Evolutionary conservation across 208 protist species (phyloP).

Genomic region (Trypanosoma theileri): DNA sequence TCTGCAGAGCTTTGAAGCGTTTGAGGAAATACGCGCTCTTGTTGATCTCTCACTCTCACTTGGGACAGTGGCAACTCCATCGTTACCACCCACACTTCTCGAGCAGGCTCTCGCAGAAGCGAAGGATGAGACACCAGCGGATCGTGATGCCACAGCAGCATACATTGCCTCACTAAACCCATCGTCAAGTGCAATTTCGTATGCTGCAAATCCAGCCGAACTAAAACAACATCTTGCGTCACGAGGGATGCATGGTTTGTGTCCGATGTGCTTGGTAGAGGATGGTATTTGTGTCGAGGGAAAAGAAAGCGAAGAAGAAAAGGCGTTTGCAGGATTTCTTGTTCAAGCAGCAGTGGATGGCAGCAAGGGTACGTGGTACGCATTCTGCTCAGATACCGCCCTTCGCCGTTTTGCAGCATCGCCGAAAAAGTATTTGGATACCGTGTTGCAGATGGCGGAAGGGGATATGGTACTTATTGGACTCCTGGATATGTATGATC

Average conservation of each 20-base stretch:
- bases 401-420: slow-evolving; percentile 55
- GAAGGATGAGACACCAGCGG: slow-evolving; percentile 17
- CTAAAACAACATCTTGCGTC: slow-evolving; percentile 13
- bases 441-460: neutral
- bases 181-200: slow-evolving; percentile 13
- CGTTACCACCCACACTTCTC: slow-evolving; percentile 44
- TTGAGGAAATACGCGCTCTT: slow-evolving; percentile 48
- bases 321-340: slow-evolving; percentile 35
- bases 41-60: slow-evolving; percentile 51
- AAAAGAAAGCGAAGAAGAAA: slow-evolving; percentile 22
- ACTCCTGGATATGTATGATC: slow-evolving; percentile 53
- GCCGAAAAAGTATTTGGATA: slow-evolving; percentile 46
- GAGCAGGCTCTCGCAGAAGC: slow-evolving; percentile 35
- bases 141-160: slow-evolving; percentile 23
- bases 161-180: slow-evolving; percentile 24
- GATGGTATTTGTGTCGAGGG: slow-evolving; percentile 29
- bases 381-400: slow-evolving; percentile 45
- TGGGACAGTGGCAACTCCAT: slow-evolving; percentile 37
- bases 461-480: slow-evolving; percentile 21
- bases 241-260: slow-evolving; percentile 32
- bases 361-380: slow-evolving; percentile 44
- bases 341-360: neutral
- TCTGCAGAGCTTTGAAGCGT: slow-evolving; percentile 41
- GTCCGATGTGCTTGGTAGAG: slow-evolving; percentile 28
- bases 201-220: slow-evolving; percentile 20